These are phyloP conservation scores for Fermentozyma sake DNA, from an alignment of 1,139 yeast species.

Conservation along the genomic window DNA sequence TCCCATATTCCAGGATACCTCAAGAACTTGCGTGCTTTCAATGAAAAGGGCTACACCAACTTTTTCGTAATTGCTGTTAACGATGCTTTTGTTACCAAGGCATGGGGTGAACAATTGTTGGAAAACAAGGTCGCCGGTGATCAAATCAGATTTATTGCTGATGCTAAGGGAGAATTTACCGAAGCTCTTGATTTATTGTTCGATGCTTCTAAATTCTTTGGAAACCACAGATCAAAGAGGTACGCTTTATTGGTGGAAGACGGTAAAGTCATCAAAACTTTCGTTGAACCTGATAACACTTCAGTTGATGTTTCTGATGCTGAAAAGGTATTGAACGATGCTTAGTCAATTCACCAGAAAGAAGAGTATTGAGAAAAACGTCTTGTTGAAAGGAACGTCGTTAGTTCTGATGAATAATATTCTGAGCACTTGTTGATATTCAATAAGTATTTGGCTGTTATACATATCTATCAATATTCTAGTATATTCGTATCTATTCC, in stretches of 20 bases:
- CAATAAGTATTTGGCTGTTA: too few species aligned
- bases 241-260: constrained; percentile 72
- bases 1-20: constrained; percentile 79
- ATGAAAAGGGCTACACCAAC: constrained; percentile 57
- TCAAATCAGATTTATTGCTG: constrained; percentile 63
- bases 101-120: constrained; percentile 58
- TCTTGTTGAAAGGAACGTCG: not conserved
- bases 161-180: constrained; percentile 69
- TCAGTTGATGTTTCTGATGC: constrained; percentile 54
- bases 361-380: not conserved
- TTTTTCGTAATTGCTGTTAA: constrained; percentile 74
- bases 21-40: constrained; percentile 45
- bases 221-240: constrained; percentile 60
- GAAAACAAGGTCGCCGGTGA: constrained; percentile 26
- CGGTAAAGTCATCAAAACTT: constrained; percentile 61
- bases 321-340: constrained; percentile 29
- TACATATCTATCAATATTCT: too few species aligned
- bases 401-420: too few species aligned
- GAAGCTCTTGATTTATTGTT: constrained; percentile 53
- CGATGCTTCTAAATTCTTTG: constrained; percentile 24
- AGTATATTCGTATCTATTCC: too few species aligned
- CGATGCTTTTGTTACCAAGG: constrained; percentile 79
- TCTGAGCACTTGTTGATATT: too few species aligned
- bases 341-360: constrained; percentile 8
- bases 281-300: constrained; percentile 79